phyloP scores from a whole-genome alignment of 169 alveolate genomes.

The Amoebophrya sp. region DNA sequence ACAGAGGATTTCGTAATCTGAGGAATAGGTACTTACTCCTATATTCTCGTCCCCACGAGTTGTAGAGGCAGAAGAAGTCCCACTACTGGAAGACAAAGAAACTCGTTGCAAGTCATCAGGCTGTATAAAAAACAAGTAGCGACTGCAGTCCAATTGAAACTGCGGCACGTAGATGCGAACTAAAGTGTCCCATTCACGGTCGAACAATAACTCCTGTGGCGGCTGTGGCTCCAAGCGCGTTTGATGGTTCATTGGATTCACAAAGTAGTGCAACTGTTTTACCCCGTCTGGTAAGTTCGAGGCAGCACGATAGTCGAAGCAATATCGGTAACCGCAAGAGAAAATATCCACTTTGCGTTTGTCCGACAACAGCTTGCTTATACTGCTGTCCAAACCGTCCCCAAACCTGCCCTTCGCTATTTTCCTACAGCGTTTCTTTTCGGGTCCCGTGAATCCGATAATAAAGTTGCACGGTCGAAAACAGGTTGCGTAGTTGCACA shows the following conservation, averaged over 20 bases:
- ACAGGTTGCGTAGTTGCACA: not conserved
- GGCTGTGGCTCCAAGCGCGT: not conserved
- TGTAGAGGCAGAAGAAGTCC: too few relatives aligned
- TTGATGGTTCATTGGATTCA: not conserved
- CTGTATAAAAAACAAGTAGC: not conserved
- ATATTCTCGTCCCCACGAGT: not conserved
- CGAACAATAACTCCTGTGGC: not conserved
- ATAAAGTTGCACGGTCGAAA: not conserved
- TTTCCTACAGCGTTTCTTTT: not conserved
- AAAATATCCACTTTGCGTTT: not conserved
- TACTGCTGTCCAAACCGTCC: not conserved
- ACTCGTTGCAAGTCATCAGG: not conserved
- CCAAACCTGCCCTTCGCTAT: not conserved
- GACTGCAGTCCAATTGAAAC: not conserved
- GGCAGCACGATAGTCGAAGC: not conserved
- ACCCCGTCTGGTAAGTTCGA: not conserved
- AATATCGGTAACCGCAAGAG: not conserved
- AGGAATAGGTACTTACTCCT: not conserved
- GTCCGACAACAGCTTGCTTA: not conserved
- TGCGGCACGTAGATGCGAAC: not conserved
- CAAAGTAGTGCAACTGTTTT: not conserved
- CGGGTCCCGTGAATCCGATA: not conserved
- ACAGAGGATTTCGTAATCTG: not conserved
- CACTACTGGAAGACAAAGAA: too few relatives aligned
- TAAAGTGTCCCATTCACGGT: not conserved